Evolutionary conservation across 2,329 filamentous ascomycete species (phyloP).

Genomic region (Bipolaris sorokiniana): DNA sequence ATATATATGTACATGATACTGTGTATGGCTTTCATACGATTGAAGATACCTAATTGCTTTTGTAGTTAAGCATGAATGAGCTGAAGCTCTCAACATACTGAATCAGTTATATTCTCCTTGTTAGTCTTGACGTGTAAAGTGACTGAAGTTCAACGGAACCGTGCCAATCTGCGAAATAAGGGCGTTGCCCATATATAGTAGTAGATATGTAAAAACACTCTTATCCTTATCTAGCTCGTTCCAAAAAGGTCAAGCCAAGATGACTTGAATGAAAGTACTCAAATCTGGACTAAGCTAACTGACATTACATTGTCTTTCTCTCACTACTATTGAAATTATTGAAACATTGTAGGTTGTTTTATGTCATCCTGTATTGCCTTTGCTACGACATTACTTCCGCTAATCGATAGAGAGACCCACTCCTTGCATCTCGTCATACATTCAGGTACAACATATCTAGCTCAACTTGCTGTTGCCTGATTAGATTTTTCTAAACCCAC

Average conservation of each 20-base stretch:
- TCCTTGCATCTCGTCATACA: not conserved
- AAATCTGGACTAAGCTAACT: too few species aligned
- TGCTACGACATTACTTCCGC: not conserved
- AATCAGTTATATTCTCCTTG: not conserved
- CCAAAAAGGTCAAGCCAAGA: too few species aligned
- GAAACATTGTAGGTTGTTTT: too few species aligned
- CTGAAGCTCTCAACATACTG: not conserved
- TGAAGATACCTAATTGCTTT: slow-evolving; percentile 7
- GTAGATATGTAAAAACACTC: too few species aligned
- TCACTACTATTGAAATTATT: too few species aligned
- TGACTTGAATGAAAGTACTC: too few species aligned
- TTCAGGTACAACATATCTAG: not conserved
- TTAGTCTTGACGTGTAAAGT: not conserved
- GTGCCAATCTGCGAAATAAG: too few species aligned
- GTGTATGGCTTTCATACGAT: not conserved
- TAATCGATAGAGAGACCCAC: not conserved
- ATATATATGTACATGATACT: not conserved
- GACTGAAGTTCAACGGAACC: too few species aligned
- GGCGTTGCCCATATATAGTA: too few species aligned
- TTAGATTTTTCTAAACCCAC: not conserved
- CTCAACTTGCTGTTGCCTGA: not conserved
- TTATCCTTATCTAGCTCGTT: too few species aligned
- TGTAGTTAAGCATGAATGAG: slow-evolving; percentile 1
- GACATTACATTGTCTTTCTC: too few species aligned
- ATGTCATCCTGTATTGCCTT: not conserved